These are phyloP conservation scores for Musa itinerans DNA, from an alignment of 176 grass and related monocot genomes.

Conservation along the genomic window DNA sequence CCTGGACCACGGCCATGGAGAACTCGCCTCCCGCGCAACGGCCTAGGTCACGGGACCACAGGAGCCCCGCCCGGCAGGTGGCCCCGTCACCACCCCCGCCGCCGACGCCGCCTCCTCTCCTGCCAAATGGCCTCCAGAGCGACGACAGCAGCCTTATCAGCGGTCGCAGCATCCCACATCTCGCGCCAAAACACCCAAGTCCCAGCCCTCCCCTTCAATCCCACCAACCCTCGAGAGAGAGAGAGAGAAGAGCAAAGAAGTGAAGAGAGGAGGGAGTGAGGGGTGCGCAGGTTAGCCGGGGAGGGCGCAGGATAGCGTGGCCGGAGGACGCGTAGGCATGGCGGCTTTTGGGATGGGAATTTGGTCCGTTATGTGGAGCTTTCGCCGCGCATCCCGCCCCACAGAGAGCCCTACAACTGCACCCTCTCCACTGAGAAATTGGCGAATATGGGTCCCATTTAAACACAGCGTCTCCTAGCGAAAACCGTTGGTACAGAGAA, in stretches of 20 bases:
- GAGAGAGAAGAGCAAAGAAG: neutral
- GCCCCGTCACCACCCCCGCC: conserved; percentile 6
- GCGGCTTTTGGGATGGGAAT: conserved; percentile 3
- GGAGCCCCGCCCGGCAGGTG: conserved; percentile 42
- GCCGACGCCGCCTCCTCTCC: conserved; percentile 27
- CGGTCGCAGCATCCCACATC: conserved; percentile 80
- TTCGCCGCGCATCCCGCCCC: neutral
- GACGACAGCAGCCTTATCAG: conserved; percentile 75
- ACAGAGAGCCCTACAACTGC: neutral
- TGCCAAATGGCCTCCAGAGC: conserved; percentile 34
- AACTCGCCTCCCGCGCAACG: conserved; percentile 51
- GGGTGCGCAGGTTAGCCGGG: conserved; percentile 10
- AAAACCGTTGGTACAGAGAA: no score
- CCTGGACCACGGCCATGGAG: conserved; percentile 76
- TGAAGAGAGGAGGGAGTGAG: neutral
- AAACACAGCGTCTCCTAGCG: no score
- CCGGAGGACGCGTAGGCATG: conserved; percentile 32
- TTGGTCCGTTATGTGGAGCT: neutral
- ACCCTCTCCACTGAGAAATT: neutral
- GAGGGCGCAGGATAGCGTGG: conserved; percentile 16
- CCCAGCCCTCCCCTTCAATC: neutral
- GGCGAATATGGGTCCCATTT: no score
- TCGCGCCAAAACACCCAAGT: conserved; percentile 21
- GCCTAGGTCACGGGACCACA: conserved; percentile 67
- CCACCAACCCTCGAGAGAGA: neutral